A percentile compares a stretch with the other conserved stretches of the same genome.
phyloP scores from a whole-genome alignment of 495 filamentous ascomycete species.

The Hypoxylon rickii region DNA sequence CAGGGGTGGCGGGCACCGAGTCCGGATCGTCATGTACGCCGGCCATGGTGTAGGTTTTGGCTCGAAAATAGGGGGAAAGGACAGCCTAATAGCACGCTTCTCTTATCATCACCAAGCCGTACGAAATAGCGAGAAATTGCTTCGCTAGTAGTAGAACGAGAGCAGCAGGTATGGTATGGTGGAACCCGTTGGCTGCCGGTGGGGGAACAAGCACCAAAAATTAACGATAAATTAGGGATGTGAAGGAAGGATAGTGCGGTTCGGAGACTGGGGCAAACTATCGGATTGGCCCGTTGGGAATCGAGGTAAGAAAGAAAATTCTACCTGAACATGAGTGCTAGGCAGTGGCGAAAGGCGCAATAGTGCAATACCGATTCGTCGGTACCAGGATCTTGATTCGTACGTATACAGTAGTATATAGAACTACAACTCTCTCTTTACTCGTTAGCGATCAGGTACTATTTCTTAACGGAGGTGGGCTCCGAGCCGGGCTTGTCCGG shows the following conservation, averaged over 20 bases:
- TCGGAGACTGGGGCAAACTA: slow-evolving; percentile 8
- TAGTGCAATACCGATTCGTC: slow-evolving; percentile 30
- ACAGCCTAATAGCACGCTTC: slow-evolving; percentile 8
- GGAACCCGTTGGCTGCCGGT: slow-evolving; percentile 6
- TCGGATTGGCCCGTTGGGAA: slow-evolving; percentile 2
- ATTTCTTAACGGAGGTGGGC: slow-evolving; percentile 23
- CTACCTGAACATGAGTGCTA: slow-evolving; percentile 4
- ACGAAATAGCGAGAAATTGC: neutral
- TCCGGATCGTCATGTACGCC: slow-evolving; percentile 28
- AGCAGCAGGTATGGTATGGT: neutral
- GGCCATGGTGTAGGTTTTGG: slow-evolving; percentile 38
- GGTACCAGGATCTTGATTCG: slow-evolving; percentile 25
- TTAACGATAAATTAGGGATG: no score
- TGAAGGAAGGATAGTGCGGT: no score
- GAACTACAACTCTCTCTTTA: no score
- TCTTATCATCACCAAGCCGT: slow-evolving; percentile 28
- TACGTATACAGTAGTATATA: slow-evolving; percentile 18
- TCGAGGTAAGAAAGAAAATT: slow-evolving; percentile 7
- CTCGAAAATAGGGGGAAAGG: slow-evolving; percentile 2
- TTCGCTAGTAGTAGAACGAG: slow-evolving; percentile 2
- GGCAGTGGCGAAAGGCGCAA: slow-evolving; percentile 27
- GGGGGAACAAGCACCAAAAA: slow-evolving; percentile 9
- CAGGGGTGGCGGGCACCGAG: slow-evolving; percentile 45
- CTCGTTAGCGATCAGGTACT: slow-evolving; percentile 23
- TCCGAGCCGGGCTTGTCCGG: slow-evolving; percentile 18